Conservation (phyloP, 495 filamentous ascomycete species). For the Talaromyces liani region DNA sequence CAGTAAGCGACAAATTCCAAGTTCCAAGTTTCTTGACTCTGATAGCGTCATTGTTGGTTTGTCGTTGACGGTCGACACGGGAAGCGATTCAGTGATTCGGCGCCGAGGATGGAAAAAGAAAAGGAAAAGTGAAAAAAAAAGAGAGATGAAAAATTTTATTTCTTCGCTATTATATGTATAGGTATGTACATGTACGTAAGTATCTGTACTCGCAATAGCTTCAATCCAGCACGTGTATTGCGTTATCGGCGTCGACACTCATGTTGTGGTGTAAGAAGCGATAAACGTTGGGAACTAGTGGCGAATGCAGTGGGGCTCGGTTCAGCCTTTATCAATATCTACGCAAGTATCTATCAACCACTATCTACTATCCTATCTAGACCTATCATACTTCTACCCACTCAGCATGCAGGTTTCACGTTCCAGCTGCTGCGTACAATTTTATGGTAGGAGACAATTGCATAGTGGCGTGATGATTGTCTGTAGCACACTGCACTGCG, state of each 20-base stretch:
- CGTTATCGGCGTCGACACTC: not conserved
- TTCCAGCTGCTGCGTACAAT: not conserved
- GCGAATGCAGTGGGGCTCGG: not conserved
- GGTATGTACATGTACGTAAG: not conserved
- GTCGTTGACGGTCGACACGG: not conserved
- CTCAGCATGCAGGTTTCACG: not conserved
- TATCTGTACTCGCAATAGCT: not conserved
- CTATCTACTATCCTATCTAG: not conserved
- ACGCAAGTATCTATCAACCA: not conserved
- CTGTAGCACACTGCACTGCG: not conserved
- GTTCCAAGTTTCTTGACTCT: not conserved
- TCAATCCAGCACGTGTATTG: not conserved
- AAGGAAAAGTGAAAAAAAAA: not conserved
- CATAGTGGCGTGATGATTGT: not conserved
- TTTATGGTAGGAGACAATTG: not conserved
- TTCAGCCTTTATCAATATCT: not conserved
- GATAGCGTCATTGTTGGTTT: not conserved
- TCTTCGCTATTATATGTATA: not conserved
- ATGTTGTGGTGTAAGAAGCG: not conserved
- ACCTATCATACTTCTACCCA: not conserved
- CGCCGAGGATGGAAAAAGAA: not conserved
- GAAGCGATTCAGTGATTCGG: not conserved
- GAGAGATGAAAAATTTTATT: not conserved
- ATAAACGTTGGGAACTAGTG: not conserved
- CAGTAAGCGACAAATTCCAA: not conserved